Base-by-base conservation (phyloP, 495 filamentous ascomycete species). In the Penicillium odoratum region DNA sequence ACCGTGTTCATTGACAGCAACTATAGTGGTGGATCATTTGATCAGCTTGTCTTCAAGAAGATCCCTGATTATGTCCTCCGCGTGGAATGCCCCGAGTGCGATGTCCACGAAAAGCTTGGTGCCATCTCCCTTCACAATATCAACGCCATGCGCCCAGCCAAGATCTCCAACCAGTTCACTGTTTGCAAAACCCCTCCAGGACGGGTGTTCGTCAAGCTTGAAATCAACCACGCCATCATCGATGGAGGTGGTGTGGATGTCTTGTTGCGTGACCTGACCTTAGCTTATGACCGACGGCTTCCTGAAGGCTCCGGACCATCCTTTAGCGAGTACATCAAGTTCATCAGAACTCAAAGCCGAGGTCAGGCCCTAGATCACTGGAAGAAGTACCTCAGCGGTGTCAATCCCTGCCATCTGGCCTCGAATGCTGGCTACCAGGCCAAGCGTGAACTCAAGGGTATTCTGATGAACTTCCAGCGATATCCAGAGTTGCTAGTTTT, bases 251-350 rank as follows among this genome's bases (percentile, higher is more conserved):
- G 77, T 26, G 65, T 72, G 3, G 67, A 66, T 25, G 63, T 81
- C 4, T 60, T 81, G 7, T 60, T 77, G 7, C 69, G 71, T 38
- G 78, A 81, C 48, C 60, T 80, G 36, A 56, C 65, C n/a, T 44
- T 73, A 31, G 78, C 75, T n/a, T 81, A 82, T 52, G 70, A 78
- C 47, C 53, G 64, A n/a, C 68, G 67, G 10, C 66, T 80, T 3
- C 55, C 67, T 9, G 67, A 70, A 7, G 66, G 62, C 0, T 49
- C 72, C n/a, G 81, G 78, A 0, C 81, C 82, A 3, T 66, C 73
- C 5, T 87, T 80, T 69, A 81, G 80, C 54, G 72, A 84, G 11
- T 87, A 85, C 56, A 80, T 87, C 61, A 71, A 73, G 45, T 80
- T 79, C 50, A 69, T 83, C 43, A 62, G 61, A 29, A 66, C 61